Base-by-base conservation (phyloP, 2,329 filamentous ascomycete genomes). In the Scytalidium lignicola region DNA sequence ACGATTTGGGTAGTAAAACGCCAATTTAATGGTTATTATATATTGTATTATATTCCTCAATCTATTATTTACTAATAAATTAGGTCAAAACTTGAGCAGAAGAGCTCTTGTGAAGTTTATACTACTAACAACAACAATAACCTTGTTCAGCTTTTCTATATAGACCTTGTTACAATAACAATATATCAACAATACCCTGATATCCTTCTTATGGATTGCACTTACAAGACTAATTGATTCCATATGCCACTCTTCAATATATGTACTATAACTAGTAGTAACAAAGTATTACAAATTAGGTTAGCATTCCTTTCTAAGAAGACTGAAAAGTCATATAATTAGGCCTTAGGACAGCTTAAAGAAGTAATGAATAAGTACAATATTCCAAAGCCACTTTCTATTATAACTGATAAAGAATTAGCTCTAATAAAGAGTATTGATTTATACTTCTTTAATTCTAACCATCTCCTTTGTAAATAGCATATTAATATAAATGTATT, bases 401-500 rank as follows among this genome's bases (percentile, higher is more conserved):
- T 26, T 26, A 10, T 26, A 26, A 26, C 23, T 26, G 23, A 26
- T 26, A 26, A 10, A 26, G 23, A 26, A 26, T 26, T 26, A 10
- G 23, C 23, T 26, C 23, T 26, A 26, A 26, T 41, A 19, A 47
- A 39, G 15, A 12, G 8, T 19, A 20, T 47, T 4, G 23, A 47
- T 19, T 9, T 17, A 22, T 15, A 18, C 12, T 47, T 47, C 20
- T 15, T 19, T 41, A 39, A 9, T 12, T 18, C 28, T n/a, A 10
- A 21, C 9, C 19, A 47, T 22, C 17, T 47, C 17, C 23, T 47
- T 18, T 47, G 32, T 19, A 10, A 15, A 21, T 40, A 18, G 44
- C 20, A 47, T 22, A 18, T 47, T n/a, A 41, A 47, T 28, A 47
- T 47, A 18, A 47, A 47, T 32, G 20, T 47, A 17, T 18, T 47